A percentile compares a stretch with the other conserved stretches of the same genome.
These are phyloP conservation scores for Theileria equi DNA, from an alignment of 169 alveolate genomes.

Conservation along the genomic window DNA sequence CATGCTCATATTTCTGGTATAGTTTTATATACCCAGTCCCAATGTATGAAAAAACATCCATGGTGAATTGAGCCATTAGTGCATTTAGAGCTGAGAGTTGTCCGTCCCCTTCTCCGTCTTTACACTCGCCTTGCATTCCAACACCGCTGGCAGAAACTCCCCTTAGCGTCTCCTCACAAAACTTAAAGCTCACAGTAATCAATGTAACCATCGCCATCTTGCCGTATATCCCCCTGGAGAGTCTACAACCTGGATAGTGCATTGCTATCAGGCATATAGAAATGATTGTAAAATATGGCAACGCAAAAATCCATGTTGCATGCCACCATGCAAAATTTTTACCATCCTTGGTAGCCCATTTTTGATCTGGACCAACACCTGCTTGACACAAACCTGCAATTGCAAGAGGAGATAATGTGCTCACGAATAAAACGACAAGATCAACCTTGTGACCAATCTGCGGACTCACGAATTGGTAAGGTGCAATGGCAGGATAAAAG, in stretches of 20 bases:
- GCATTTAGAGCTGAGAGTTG: not conserved
- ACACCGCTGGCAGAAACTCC: not conserved
- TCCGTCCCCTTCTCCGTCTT: constrained; percentile 7
- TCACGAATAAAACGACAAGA: not conserved
- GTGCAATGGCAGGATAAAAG: constrained; percentile 29
- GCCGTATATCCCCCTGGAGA: not conserved
- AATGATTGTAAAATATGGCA: constrained; percentile 7
- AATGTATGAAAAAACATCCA: not conserved
- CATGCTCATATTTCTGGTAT: not conserved
- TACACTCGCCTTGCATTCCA: constrained; percentile 14
- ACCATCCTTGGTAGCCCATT: constrained; percentile 16
- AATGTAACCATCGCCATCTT: not conserved
- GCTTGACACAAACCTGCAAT: constrained; percentile 5
- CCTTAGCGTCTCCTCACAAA: not conserved
- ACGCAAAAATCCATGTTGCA: not conserved
- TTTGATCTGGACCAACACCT: constrained; percentile 11
- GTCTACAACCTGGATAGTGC: constrained; percentile 23
- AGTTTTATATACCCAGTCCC: constrained; percentile 12
- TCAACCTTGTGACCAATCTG: constrained; percentile 13
- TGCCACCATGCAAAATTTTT: constrained; percentile 17
- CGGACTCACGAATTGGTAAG: constrained; percentile 7
- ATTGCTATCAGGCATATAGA: not conserved
- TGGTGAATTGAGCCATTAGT: not conserved
- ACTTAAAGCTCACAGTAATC: not conserved
- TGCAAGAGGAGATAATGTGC: constrained; percentile 10